phyloP scores from a whole-genome alignment of 345 rosid genomes.

The Populus tremula region DNA sequence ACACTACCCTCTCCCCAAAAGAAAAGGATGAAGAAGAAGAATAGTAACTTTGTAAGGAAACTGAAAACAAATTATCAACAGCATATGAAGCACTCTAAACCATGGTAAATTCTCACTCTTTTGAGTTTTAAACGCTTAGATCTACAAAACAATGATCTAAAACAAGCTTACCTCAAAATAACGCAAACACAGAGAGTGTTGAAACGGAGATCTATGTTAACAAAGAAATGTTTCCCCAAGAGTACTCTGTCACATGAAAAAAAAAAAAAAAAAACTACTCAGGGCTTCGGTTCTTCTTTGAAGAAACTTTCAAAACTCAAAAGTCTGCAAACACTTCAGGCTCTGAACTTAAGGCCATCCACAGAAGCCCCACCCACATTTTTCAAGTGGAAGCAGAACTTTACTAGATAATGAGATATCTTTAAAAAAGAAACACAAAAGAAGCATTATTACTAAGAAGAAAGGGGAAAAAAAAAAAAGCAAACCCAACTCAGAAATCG shows the following conservation, averaged over 20 bases:
- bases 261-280: neutral
- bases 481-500: neutral
- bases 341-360: neutral
- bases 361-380: neutral
- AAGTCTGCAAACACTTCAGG: conserved; percentile 2
- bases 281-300: neutral
- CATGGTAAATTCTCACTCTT: neutral
- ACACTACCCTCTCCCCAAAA: neutral
- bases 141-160: conserved; percentile 4
- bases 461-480: neutral
- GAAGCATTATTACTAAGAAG: neutral
- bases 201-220: conserved; percentile 9
- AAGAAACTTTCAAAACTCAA: neutral
- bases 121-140: conserved; percentile 5
- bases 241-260: neutral
- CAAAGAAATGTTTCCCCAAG: neutral
- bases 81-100: neutral
- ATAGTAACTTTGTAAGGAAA: no score
- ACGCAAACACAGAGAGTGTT: neutral
- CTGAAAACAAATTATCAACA: neutral
- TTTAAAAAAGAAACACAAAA: neutral
- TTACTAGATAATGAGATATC: neutral
- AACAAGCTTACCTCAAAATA: neutral
- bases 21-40: neutral
- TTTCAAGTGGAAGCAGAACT: neutral